Base-by-base conservation (phyloP, 805 yeast species). In the Cyberlindnera samutprakarnensis region DNA sequence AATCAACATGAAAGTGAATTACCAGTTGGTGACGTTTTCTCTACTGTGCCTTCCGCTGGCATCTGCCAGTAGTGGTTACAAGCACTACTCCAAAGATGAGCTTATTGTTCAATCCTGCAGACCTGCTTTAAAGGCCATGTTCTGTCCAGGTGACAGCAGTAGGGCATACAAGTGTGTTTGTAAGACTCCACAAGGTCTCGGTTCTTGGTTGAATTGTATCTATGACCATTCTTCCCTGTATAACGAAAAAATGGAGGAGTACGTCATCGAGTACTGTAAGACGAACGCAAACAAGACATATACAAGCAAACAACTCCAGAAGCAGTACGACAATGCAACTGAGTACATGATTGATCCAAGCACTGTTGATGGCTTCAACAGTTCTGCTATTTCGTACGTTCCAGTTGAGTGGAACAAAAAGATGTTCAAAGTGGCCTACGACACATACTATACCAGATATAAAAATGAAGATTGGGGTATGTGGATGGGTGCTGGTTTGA, bases 241-340 rank as follows among this genome's bases (percentile, higher is more conserved):
- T 13, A 35, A 41, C 18, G 14, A 30, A 6, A 24, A 27, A 2
- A 41, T 36, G 22, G 53, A 54, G 16, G 29, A 47, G 1, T 35
- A 33, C 13, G 50, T 58, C 25, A 41, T 56, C 15, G 38, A 49
- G 12, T 32, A 43, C n/a, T 58, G 63, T 39, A 37, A 49, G 4
- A 32, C 20, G 2, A 36, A 35, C 7, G 36, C 28, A 8, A 43
- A 47, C 10, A 24, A 13, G 8, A 30, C 16, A 3, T 51, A 64
- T 30, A 62, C 72, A 7, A 42, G 41, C 23, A 56, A 49, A 12
- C 45, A 58, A 14, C 55, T 66, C 33, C 38, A 54, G 11, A 49
- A 42, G 2, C 55, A 70, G 3, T 67, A 59, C 36, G 44, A 56
- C 4, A 70, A 70, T 37, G 74, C 72, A 12, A 62, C 73, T 6